Percentiles rank a stretch among this genome's conserved stretches.
Evolutionary conservation across 176 grass and related monocot species (phyloP).

Genomic region (Oryza officinalis): DNA sequence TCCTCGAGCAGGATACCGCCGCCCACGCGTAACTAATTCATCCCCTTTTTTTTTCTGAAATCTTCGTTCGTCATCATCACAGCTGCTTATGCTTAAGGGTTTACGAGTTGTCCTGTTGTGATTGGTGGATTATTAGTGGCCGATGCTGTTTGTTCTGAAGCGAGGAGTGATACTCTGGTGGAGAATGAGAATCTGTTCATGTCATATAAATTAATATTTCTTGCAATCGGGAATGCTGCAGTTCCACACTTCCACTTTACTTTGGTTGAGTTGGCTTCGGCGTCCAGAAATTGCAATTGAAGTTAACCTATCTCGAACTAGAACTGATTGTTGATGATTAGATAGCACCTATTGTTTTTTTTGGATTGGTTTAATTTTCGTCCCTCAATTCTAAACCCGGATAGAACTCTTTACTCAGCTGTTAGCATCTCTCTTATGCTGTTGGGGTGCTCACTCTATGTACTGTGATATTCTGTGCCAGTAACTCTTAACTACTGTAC

Average conservation of each 20-base stretch:
- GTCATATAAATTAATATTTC: not conserved
- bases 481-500: not conserved
- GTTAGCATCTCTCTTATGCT: not conserved
- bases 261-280: not conserved
- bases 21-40: conserved; percentile 65
- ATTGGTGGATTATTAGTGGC: not conserved
- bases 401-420: not conserved
- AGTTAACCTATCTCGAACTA: not conserved
- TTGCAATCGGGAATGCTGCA: not conserved
- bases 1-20: conserved; percentile 84
- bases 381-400: not conserved
- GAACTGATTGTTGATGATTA: not conserved
- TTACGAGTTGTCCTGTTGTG: not conserved
- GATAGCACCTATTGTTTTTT: not conserved
- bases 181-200: not conserved
- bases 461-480: not conserved
- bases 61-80: not conserved
- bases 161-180: not conserved
- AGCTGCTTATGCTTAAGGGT: not conserved
- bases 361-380: not conserved
- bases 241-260: not conserved
- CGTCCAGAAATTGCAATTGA: not conserved
- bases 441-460: not conserved
- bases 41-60: not conserved
- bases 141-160: not conserved